phyloP scores from a whole-genome alignment of 78 protist genomes.

The Polysphondylium violaceum region DNA sequence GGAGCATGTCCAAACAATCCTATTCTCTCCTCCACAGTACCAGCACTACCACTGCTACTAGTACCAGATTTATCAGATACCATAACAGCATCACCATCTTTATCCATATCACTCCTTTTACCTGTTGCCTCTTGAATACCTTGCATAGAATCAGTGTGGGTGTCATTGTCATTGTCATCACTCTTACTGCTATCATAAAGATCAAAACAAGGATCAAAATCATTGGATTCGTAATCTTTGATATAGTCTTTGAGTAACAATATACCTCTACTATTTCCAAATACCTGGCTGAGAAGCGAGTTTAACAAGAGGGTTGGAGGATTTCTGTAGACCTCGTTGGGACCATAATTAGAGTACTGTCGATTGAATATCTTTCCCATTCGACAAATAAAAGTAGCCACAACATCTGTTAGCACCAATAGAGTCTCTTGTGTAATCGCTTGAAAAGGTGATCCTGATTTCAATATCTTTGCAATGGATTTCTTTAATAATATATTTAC shows the following conservation, averaged over 20 bases:
- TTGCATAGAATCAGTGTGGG: background rate
- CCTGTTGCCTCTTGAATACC: no score
- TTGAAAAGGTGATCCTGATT: background rate
- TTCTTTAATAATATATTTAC: constrained; percentile 21
- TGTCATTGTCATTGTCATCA: background rate
- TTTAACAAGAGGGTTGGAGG: constrained; percentile 5
- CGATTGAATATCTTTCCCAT: constrained; percentile 30
- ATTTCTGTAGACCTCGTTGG: background rate
- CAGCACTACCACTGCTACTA: background rate
- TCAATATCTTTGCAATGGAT: constrained; percentile 35
- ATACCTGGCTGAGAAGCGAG: background rate
- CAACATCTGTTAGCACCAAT: constrained; percentile 29
- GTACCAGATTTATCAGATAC: background rate
- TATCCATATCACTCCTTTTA: background rate
- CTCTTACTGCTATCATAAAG: background rate
- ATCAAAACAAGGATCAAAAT: constrained; percentile 1
- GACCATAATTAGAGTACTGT: constrained; percentile 17
- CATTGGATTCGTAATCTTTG: background rate
- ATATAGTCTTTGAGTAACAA: background rate
- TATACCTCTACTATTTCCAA: constrained; percentile 25
- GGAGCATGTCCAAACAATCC: constrained; percentile 26
- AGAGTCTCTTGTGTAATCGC: constrained; percentile 47
- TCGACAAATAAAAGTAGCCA: constrained; percentile 10
- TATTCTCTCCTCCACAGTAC: background rate
- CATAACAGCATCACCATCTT: background rate